These are phyloP conservation scores for Candida jianshihensis DNA, from an alignment of 805 yeast species.

Conservation along the genomic window DNA sequence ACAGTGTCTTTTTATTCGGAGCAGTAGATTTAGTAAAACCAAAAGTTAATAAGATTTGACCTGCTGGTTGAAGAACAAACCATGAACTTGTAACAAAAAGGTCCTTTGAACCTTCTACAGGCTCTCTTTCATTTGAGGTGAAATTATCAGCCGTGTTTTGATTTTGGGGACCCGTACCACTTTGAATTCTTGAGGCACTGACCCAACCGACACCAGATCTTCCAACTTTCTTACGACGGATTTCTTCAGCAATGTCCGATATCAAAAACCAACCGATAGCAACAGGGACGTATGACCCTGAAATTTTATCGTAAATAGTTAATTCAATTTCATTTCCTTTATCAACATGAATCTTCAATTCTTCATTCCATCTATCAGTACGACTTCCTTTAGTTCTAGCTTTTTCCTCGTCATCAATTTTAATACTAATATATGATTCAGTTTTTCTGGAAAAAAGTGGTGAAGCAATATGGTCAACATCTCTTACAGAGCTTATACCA, in stretches of 20 bases:
- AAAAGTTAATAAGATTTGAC: slow-evolving; percentile 72
- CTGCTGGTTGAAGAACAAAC: slow-evolving; percentile 92
- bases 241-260: slow-evolving; percentile 89
- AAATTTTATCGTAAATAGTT: slow-evolving; percentile 74
- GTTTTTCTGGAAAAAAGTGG: slow-evolving; percentile 74
- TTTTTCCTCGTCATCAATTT: slow-evolving; percentile 82
- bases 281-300: slow-evolving; percentile 68
- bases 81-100: slow-evolving; percentile 60
- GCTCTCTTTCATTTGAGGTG: slow-evolving; percentile 12
- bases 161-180: slow-evolving; percentile 11
- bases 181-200: slow-evolving; percentile 54
- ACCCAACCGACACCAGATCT: slow-evolving; percentile 86
- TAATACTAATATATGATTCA: slow-evolving; percentile 70
- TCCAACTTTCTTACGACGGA: slow-evolving; percentile 82
- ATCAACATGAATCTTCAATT: slow-evolving; percentile 72
- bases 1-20: slow-evolving; percentile 36
- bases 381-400: slow-evolving; percentile 72
- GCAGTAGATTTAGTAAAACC: slow-evolving; percentile 68
- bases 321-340: slow-evolving; percentile 90
- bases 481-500: slow-evolving; percentile 71
- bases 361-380: slow-evolving; percentile 78
- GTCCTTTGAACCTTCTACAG: slow-evolving; percentile 10
- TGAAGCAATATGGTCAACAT: slow-evolving; percentile 87
- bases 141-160: slow-evolving; percentile 20
- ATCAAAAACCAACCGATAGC: slow-evolving; percentile 88